Evolutionary conservation across 768 basidiomycete genomes (phyloP).

Genomic region (Sistotremastrum niveocremeum): DNA sequence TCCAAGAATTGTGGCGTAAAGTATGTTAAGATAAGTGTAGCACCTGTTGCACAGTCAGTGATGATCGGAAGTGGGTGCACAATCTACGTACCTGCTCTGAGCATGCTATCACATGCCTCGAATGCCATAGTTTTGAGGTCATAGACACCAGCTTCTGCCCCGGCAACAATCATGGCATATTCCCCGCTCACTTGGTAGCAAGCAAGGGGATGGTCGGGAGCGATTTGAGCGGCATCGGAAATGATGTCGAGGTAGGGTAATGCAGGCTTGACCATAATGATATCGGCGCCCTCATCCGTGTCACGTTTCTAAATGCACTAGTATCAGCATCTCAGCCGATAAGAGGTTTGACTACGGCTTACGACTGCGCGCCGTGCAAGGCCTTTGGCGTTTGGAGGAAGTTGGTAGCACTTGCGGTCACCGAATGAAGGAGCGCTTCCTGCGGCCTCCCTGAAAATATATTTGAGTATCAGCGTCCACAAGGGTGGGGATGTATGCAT

Average conservation of each 20-base stretch:
- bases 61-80: not conserved
- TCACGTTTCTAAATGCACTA: slow-evolving; percentile 61
- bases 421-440: slow-evolving; percentile 93
- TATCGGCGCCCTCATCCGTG: slow-evolving; percentile 82
- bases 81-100: slow-evolving; percentile 63
- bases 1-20: slow-evolving; percentile 96
- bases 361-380: slow-evolving; percentile 90
- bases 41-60: slow-evolving; percentile 33
- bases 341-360: slow-evolving; percentile 17
- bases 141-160: slow-evolving; percentile 88
- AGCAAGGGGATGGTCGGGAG: slow-evolving; percentile 83
- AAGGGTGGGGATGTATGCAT: not conserved
- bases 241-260: slow-evolving; percentile 96
- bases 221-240: slow-evolving; percentile 69
- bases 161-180: slow-evolving; percentile 94
- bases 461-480: not conserved
- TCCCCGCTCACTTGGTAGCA: slow-evolving; percentile 97
- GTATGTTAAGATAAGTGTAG: slow-evolving; percentile 83
- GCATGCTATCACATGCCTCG: slow-evolving; percentile 82
- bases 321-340: not conserved
- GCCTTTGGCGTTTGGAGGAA: slow-evolving; percentile 78
- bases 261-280: slow-evolving; percentile 97
- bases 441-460: slow-evolving; percentile 73
- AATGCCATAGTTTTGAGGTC: slow-evolving; percentile 88
- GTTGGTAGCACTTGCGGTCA: slow-evolving; percentile 94